These are phyloP conservation scores for Agastache rugosa DNA, from an alignment of 257 asterid genomes.

Conservation along the genomic window DNA sequence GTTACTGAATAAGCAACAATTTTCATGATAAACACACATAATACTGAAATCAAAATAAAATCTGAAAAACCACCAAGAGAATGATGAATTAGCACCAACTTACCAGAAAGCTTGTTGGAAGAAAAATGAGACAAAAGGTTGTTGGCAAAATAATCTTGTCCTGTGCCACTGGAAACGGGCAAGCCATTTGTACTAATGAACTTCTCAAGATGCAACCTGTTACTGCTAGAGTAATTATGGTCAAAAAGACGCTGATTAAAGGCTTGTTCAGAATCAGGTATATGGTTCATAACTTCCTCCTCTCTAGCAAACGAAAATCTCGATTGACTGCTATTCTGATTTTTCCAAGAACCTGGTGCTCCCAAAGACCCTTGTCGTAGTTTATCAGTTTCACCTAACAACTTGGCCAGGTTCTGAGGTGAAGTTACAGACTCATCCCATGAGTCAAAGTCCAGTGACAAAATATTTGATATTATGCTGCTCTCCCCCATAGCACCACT, in stretches of 20 bases:
- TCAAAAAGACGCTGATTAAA: conserved; percentile 51
- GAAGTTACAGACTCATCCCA: conserved; percentile 79
- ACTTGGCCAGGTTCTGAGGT: conserved; percentile 67
- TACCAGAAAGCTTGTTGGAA: conserved; percentile 71
- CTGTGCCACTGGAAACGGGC: conserved; percentile 54
- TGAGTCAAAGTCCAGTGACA: conserved; percentile 82
- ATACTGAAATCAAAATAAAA: conserved; percentile 13
- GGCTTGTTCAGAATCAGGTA: conserved; percentile 52
- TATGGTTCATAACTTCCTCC: conserved; percentile 52
- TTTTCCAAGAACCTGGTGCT: conserved; percentile 65
- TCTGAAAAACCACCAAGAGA: background rate
- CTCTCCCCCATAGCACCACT: conserved; percentile 68
- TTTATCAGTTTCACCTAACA: conserved; percentile 64
- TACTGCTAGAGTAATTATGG: conserved; percentile 53
- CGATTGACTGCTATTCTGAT: conserved; percentile 72
- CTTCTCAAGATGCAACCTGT: conserved; percentile 54
- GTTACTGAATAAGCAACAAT: background rate
- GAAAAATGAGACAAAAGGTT: conserved; percentile 52
- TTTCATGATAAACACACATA: conserved; percentile 25
- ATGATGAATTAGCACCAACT: conserved; percentile 31
- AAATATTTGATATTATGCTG: conserved; percentile 84
- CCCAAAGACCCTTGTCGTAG: conserved; percentile 59
- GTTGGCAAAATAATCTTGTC: conserved; percentile 54
- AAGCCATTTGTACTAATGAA: conserved; percentile 55
- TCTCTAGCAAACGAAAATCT: conserved; percentile 97